These are phyloP conservation scores for Nadsonia fulvescens DNA, from an alignment of 805 yeast genomes.

Conservation along the genomic window DNA sequence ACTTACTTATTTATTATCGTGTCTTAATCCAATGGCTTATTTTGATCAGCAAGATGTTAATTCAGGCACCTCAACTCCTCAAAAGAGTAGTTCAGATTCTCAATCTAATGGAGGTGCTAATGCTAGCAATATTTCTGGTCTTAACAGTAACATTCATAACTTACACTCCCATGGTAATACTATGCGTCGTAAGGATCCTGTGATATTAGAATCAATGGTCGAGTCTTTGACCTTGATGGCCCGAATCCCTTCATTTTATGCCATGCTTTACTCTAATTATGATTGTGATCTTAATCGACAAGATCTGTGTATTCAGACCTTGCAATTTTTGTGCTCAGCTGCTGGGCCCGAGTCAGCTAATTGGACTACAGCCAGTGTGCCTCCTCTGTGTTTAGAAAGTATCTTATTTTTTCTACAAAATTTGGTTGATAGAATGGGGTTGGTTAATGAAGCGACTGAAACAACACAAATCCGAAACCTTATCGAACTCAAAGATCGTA, in stretches of 20 bases:
- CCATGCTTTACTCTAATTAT: constrained; percentile 58
- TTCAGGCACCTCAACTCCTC: constrained; percentile 8
- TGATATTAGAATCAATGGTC: constrained; percentile 54
- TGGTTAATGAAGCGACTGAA: constrained; percentile 11
- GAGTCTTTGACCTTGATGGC: constrained; percentile 54
- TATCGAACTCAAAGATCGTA: constrained; percentile 18
- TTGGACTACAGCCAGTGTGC: constrained; percentile 67
- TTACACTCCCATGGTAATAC: constrained; percentile 6
- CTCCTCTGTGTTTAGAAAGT: constrained; percentile 88
- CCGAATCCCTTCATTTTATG: constrained; percentile 54
- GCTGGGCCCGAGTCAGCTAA: constrained; percentile 76
- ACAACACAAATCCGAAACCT: constrained; percentile 6
- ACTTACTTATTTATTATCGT: constrained; percentile 21
- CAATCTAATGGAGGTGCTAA: constrained; percentile 2
- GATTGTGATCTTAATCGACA: constrained; percentile 83
- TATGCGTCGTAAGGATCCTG: constrained; percentile 15
- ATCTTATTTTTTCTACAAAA: constrained; percentile 51
- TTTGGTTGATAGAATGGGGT: constrained; percentile 32
- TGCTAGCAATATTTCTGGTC: constrained; percentile 4
- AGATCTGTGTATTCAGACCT: constrained; percentile 49
- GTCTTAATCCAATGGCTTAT: constrained; percentile 17
- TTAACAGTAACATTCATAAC: constrained; percentile 8
- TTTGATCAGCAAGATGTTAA: constrained; percentile 2
- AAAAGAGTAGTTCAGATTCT: constrained; percentile 5
- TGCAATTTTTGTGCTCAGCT: constrained; percentile 56